Evolutionary conservation across 345 rosid species (phyloP), one percentile per base, ranked within the genome.

Genomic region (Populus deltoides): DNA sequence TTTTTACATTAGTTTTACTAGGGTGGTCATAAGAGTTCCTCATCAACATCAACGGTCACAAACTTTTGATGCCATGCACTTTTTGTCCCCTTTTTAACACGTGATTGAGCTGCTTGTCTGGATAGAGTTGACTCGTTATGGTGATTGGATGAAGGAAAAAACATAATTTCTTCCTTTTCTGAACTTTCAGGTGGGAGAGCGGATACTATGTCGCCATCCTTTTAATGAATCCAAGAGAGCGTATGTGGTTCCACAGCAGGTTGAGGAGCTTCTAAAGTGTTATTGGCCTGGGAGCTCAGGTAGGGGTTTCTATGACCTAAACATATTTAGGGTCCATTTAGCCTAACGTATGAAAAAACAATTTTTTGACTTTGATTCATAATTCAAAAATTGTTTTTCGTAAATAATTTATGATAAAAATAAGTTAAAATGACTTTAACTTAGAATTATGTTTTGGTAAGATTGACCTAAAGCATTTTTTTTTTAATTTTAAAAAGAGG

Each of bases 161-260:
- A 33, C 16, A 49, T 71, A 69, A 65, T 71, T 35, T 41, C 77
- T 31, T 29, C 45, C 10, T 5, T 39, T 41, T 45, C 41, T 12
- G 2, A 72, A 71, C 77, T 79, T 47, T 43, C 86, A 90, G 99
- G 94, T 90, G 51, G 98, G 97, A 71, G 93, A 93, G 76, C 86
- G 97, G 71, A 75, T 96, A 72, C 87, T 96, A 22, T 93, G 99
- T n/a, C 97, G 97, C 39, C 99, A 96, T 85, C 99, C 99, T 13
- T 96, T 96, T 74, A 91, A 77, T 73, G 99, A 96, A 86, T 96
- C 99, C 20, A 96, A 93, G 84, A 89, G 99, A 83, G 99, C 98
- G 11, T 89, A 89, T 74, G 98, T 93, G 82, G 97, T 93, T 77
- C 99, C 97, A 20, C 91, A 92, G 80, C 86, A 86, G n/a, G 94